Evolutionary conservation across 495 filamentous ascomycete species (phyloP), one percentile per base, ranked within the genome.

Genomic region (Podospora sp.): DNA sequence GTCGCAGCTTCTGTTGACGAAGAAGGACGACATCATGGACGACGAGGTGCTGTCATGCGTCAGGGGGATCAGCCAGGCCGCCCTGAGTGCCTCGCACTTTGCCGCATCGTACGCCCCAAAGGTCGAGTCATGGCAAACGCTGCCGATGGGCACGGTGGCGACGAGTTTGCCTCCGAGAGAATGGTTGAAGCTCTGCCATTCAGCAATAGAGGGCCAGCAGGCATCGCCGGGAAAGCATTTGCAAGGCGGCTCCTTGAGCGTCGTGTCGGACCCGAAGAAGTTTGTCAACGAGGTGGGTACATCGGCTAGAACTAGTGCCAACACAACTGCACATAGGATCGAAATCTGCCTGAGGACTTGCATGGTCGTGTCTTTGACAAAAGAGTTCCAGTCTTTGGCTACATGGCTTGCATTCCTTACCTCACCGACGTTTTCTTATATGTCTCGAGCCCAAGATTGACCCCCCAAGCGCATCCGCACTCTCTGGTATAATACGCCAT

Each of bases 121-220:
- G n/a, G 35, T 29, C 1, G 65, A 58, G 21, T 73, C 55, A 25
- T 84, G 85, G 66, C 84, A 86, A 2, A 79, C 69, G 0, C 76
- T 72, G 6, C 76, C 84, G 24, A 83, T 58, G 12, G 84, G 85
- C 1, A 81, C 73, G 2, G 82, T 82, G 50, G 81, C 76, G 24
- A 82, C 76, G 0, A 86, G 75, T 3, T 75, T 67, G 24, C 80
- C 80, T 2, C 69, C 73, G 2, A 82, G 67, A n/a, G 80, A 70
- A 1, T 65, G 18, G 65, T 85, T 80, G 4, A 86, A 72, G 4
- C 69, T 12, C 0, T 52, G 49, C 83, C 84, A 86, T 3, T 70
- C 52, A 1, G 49, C 21, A 0, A 35, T 1, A 2, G 55, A 26
- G 18, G 55, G 55, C 55, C 55, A 58, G 55, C 55, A 58, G 22